Conservation (phyloP, 2,329 filamentous ascomycete genomes). For the Aspergillus fructus region DNA sequence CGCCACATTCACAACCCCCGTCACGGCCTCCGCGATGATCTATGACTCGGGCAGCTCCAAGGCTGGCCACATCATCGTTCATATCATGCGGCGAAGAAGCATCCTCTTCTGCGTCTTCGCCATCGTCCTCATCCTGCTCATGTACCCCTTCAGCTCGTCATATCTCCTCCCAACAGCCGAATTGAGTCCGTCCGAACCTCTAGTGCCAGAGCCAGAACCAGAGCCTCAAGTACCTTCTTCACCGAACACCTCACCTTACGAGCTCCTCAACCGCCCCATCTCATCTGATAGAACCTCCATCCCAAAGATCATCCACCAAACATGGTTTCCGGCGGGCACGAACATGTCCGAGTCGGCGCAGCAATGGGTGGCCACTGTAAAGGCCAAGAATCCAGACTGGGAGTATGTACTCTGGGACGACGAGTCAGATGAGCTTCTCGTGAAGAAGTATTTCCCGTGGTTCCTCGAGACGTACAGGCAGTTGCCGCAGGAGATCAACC, state of each 20-base stretch:
- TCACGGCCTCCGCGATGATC: neutral
- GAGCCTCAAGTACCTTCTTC: neutral
- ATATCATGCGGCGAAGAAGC: constrained; percentile 1
- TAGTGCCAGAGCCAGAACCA: neutral
- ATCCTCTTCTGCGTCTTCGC: neutral
- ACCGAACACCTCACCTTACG: constrained; percentile 5
- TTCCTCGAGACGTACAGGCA: constrained; percentile 16
- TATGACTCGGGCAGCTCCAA: neutral
- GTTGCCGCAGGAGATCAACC: constrained; percentile 21
- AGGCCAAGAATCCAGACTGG: constrained; percentile 17
- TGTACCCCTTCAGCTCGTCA: constrained; percentile 3
- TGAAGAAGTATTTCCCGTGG: constrained; percentile 20
- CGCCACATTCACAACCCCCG: neutral
- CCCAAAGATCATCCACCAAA: constrained; percentile 23
- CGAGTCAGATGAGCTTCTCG: constrained; percentile 17
- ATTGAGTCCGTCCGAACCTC: neutral
- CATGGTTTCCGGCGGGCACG: constrained; percentile 23
- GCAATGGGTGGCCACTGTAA: constrained; percentile 18
- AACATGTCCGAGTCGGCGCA: constrained; percentile 22
- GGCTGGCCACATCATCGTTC: neutral
- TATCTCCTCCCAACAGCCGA: neutral
- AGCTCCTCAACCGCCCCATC: constrained; percentile 16
- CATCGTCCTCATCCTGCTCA: neutral
- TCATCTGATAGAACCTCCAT: constrained; percentile 15
- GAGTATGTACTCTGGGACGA: constrained; percentile 25